Conservation (phyloP, 2,329 filamentous ascomycete species). For the Keithomyces neogunnii region DNA sequence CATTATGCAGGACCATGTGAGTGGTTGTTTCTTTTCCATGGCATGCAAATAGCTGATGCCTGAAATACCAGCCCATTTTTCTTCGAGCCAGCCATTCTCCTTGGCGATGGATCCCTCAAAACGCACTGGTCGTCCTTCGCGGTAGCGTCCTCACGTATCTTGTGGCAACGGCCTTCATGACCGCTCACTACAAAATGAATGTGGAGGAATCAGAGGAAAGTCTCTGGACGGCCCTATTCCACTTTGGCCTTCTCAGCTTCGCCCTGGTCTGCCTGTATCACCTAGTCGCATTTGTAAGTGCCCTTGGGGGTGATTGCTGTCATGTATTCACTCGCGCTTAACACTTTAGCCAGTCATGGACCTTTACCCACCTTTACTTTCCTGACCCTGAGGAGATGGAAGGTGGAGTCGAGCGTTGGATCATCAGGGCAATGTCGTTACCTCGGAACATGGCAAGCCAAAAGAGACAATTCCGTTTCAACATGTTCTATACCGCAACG, state of each 20-base stretch:
- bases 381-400: constrained; percentile 30
- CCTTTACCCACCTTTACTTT: constrained; percentile 41
- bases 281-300: constrained; percentile 36
- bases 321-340: not conserved
- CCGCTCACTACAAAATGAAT: constrained; percentile 36
- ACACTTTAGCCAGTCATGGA: constrained; percentile 33
- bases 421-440: constrained; percentile 35
- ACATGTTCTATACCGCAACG: constrained; percentile 38
- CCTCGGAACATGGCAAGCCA: constrained; percentile 31
- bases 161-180: constrained; percentile 29
- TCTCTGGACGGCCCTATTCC: constrained; percentile 35
- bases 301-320: not conserved
- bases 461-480: constrained; percentile 39
- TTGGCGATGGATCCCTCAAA: constrained; percentile 38
- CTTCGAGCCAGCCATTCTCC: constrained; percentile 43
- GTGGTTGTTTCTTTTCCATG: not conserved
- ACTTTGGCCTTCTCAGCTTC: constrained; percentile 39
- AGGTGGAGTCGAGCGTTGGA: constrained; percentile 24
- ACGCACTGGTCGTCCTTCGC: constrained; percentile 34
- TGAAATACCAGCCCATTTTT: constrained; percentile 34
- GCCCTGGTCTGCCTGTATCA: constrained; percentile 36
- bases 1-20: constrained; percentile 27
- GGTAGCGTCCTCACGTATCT: constrained; percentile 34
- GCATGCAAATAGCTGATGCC: too few relatives aligned
- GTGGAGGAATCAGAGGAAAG: constrained; percentile 28